A percentile compares a stretch with the other conserved stretches of the same genome.
These are phyloP conservation scores for Leptodermis oblonga DNA, from an alignment of 257 asterid species.

Conservation along the genomic window DNA sequence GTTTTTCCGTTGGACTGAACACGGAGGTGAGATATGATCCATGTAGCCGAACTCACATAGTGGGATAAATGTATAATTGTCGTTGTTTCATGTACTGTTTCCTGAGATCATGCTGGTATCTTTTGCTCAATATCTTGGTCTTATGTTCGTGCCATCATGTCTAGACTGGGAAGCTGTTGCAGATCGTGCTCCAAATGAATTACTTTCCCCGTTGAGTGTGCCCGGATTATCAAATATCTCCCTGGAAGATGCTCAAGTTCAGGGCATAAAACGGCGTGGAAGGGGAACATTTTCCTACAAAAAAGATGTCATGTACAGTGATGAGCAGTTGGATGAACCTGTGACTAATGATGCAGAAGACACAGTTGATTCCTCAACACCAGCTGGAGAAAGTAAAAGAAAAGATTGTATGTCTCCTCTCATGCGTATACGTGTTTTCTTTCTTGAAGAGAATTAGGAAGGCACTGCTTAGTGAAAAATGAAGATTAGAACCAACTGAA, in stretches of 20 bases:
- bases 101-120: background rate
- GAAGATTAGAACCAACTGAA: background rate
- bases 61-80: too few relatives aligned
- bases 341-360: conserved; percentile 36
- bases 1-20: too few relatives aligned
- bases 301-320: conserved; percentile 73
- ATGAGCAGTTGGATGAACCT: conserved; percentile 48
- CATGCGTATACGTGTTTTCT: background rate
- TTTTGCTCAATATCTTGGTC: background rate
- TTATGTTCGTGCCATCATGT: conserved; percentile 15
- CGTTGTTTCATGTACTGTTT: background rate
- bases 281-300: conserved; percentile 76
- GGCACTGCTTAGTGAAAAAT: background rate
- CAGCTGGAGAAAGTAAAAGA: conserved; percentile 30
- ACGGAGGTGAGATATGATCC: background rate
- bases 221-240: conserved; percentile 58
- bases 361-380: conserved; percentile 23
- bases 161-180: conserved; percentile 96
- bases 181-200: conserved; percentile 73
- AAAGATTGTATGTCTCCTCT: conserved; percentile 40
- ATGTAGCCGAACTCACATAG: too few relatives aligned
- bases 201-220: conserved; percentile 53
- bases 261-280: conserved; percentile 70
- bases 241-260: conserved; percentile 45
- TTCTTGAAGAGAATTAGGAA: background rate